Conservation (phyloP, 1,284 basidiomycete species). For the Wolfiporia cocos region DNA sequence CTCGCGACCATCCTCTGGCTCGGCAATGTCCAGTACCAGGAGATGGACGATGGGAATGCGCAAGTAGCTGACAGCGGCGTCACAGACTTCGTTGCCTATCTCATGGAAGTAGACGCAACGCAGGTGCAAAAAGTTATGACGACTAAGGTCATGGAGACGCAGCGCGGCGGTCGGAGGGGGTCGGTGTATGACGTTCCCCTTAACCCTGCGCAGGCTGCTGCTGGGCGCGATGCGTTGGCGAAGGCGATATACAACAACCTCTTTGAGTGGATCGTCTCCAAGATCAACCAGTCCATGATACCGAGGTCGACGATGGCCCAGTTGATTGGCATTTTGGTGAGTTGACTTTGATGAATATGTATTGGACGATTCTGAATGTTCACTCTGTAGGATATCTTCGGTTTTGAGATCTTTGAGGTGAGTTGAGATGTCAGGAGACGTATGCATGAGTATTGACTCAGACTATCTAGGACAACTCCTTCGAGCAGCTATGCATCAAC, state of each 20-base stretch:
- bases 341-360: no score
- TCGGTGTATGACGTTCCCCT: constrained; percentile 96
- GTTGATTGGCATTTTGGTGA: constrained; percentile 88
- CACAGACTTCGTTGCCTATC: constrained; percentile 93
- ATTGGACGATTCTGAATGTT: no score
- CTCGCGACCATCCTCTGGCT: constrained; percentile 94
- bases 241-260: constrained; percentile 99
- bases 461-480: constrained; percentile 81
- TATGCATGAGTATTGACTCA: not conserved
- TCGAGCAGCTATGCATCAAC: constrained; percentile 99
- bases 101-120: constrained; percentile 83
- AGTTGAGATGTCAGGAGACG: constrained; percentile 1
- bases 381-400: constrained; percentile 94
- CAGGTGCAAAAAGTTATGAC: constrained; percentile 86
- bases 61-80: constrained; percentile 79
- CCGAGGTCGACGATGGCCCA: constrained; percentile 72
- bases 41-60: constrained; percentile 89
- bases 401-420: constrained; percentile 96
- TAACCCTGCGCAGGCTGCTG: constrained; percentile 86
- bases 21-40: constrained; percentile 89
- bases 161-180: constrained; percentile 85
- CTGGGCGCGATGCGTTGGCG: constrained; percentile 88
- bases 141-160: constrained; percentile 87
- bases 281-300: constrained; percentile 96
- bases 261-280: constrained; percentile 99